Percentiles rank a stretch among this genome's conserved stretches.
These are phyloP conservation scores for Aspergillus kassunensis DNA, from an alignment of 495 filamentous ascomycete species.

Conservation along the genomic window DNA sequence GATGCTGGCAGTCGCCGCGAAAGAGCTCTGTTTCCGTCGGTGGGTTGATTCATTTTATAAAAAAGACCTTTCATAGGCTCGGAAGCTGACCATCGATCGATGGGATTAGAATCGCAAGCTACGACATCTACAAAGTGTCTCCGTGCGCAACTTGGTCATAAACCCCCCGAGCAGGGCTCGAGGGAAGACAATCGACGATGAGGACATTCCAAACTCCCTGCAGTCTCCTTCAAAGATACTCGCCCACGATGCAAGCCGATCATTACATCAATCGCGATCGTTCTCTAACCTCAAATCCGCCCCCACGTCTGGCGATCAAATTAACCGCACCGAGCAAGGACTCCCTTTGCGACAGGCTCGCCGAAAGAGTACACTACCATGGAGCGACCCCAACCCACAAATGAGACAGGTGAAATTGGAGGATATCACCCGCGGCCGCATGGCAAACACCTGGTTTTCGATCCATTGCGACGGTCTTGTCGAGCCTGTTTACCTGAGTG, in stretches of 20 bases:
- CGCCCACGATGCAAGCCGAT: conserved; percentile 50
- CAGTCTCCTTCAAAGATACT: conserved; percentile 67
- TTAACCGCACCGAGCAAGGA: conserved; percentile 18
- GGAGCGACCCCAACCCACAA: conserved; percentile 62
- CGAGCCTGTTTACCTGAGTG: conserved; percentile 87
- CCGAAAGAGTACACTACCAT: conserved; percentile 65
- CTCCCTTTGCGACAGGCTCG: conserved; percentile 38
- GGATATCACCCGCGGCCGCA: conserved; percentile 61
- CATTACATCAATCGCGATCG: conserved; percentile 67
- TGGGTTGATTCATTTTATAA: conserved; percentile 19
- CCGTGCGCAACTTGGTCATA: conserved; percentile 78
- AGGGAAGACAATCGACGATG: conserved; percentile 80
- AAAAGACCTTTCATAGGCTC: background rate
- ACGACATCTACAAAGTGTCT: conserved; percentile 82
- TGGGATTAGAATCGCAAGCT: conserved; percentile 82
- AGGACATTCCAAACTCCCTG: conserved; percentile 63
- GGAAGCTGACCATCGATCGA: conserved; percentile 8
- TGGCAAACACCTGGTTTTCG: conserved; percentile 89
- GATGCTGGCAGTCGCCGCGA: conserved; percentile 34
- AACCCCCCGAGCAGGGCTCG: conserved; percentile 48
- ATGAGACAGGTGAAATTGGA: conserved; percentile 73
- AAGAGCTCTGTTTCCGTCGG: conserved; percentile 47
- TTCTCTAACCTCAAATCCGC: conserved; percentile 59
- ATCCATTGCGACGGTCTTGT: conserved; percentile 63
- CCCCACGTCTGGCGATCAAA: conserved; percentile 22